Percentiles rank a stretch among this genome's conserved stretches.
phyloP scores from a whole-genome alignment of 345 rosid genomes.

The Rhodamnia argentea region DNA sequence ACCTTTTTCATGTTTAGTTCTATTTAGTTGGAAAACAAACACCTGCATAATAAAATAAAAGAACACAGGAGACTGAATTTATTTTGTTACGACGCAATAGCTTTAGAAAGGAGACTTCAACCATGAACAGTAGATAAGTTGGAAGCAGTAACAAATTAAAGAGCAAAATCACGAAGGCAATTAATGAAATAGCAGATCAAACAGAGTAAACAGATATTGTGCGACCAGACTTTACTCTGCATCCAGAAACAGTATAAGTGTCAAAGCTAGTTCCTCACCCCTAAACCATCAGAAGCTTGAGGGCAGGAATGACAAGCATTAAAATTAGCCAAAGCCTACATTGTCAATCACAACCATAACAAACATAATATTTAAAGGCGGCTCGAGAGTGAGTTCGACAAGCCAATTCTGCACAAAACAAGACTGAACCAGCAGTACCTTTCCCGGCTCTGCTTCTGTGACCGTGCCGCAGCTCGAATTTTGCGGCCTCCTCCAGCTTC shows the following conservation, averaged over 20 bases:
- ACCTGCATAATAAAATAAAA: not conserved
- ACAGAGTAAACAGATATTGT: not conserved
- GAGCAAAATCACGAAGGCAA: not conserved
- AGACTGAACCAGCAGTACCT: slow-evolving; percentile 29
- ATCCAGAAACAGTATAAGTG: not conserved
- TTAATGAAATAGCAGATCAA: not conserved
- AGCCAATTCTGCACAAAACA: not conserved
- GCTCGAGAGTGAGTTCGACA: not conserved
- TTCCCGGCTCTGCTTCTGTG: slow-evolving; percentile 37
- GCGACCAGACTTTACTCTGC: not conserved
- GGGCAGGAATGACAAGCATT: not conserved
- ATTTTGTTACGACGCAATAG: not conserved
- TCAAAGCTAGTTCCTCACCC: not conserved
- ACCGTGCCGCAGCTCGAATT: slow-evolving; percentile 78
- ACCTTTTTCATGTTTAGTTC: not conserved
- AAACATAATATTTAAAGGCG: not conserved
- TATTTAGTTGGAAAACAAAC: not conserved
- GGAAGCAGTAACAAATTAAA: not conserved
- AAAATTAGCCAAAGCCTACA: not conserved
- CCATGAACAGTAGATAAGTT: not conserved
- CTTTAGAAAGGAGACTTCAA: not conserved
- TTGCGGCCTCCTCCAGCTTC: slow-evolving; percentile 79
- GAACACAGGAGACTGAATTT: not conserved
- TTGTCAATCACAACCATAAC: not conserved
- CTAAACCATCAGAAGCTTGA: not conserved